These are phyloP conservation scores for Microdochium trichocladiopsis DNA, from an alignment of 2,329 filamentous ascomycete genomes.

Conservation along the genomic window DNA sequence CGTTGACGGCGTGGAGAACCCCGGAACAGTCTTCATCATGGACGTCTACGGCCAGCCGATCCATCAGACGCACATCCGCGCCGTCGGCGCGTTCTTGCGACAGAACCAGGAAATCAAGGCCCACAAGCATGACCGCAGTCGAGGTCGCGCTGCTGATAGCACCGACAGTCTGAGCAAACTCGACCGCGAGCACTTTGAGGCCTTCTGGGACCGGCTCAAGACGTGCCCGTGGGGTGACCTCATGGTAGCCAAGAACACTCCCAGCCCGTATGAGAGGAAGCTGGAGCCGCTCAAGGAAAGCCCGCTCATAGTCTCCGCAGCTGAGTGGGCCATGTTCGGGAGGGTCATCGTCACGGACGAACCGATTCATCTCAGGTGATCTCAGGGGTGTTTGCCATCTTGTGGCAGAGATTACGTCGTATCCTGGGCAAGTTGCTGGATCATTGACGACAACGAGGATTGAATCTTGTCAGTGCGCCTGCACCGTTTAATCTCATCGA, in stretches of 20 bases:
- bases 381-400: neutral
- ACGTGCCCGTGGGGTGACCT: neutral
- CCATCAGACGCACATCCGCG: neutral
- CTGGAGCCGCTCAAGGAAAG: neutral
- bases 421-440: no score
- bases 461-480: no score
- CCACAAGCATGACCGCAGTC: neutral
- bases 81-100: neutral
- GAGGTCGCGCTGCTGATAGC: neutral
- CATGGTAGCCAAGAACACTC: neutral
- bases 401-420: neutral
- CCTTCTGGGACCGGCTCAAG: neutral
- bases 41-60: neutral
- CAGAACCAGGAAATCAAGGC: neutral
- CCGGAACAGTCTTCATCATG: neutral
- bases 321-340: neutral
- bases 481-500: no score
- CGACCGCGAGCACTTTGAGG: neutral
- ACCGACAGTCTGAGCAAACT: neutral
- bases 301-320: neutral
- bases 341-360: neutral
- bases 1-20: neutral
- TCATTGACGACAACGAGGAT: no score
- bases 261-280: neutral
- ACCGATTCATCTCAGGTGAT: neutral